Evolutionary conservation across 495 filamentous ascomycete species (phyloP).

Genomic region (Penicillium silybi): DNA sequence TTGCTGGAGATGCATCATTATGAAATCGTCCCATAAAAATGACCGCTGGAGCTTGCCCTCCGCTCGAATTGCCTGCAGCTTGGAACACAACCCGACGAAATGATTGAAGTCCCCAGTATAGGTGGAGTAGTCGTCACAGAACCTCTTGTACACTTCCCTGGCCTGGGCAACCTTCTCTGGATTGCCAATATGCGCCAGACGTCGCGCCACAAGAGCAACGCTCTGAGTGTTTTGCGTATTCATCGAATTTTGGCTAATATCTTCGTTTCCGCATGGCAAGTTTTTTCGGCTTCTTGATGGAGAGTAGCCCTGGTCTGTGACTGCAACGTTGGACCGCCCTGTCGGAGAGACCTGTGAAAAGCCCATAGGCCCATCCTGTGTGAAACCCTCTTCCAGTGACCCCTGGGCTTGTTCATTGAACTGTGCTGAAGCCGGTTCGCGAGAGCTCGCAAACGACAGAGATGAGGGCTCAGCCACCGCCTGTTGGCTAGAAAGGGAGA

Average conservation of each 20-base stretch:
- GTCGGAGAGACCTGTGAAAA: conserved; percentile 5
- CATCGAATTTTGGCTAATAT: not conserved
- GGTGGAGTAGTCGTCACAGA: conserved; percentile 51
- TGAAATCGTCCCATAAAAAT: conserved; percentile 66
- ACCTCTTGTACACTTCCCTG: conserved; percentile 43
- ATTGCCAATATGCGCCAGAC: conserved; percentile 23
- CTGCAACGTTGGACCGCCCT: conserved; percentile 14
- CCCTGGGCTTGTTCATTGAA: conserved; percentile 4
- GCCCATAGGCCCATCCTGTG: not conserved
- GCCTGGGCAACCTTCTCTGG: conserved; percentile 20
- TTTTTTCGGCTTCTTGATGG: conserved; percentile 15
- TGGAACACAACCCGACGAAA: conserved; percentile 53
- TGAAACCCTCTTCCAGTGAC: not conserved
- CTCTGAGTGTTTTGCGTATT: conserved; percentile 4
- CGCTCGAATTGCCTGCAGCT: conserved; percentile 46
- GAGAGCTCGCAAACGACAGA: conserved; percentile 16
- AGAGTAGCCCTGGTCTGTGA: conserved; percentile 10
- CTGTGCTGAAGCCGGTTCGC: conserved; percentile 13
- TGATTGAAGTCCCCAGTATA: conserved; percentile 51
- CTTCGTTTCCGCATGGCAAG: not conserved
- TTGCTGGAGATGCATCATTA: conserved; percentile 44
- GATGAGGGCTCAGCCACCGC: conserved; percentile 11
- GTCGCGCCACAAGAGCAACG: conserved; percentile 18
- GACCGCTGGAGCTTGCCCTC: conserved; percentile 38
- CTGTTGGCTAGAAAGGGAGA: conserved; percentile 3